Base-by-base conservation (phyloP, 768 basidiomycete species). In the Omphalotus guepiniiformis region DNA sequence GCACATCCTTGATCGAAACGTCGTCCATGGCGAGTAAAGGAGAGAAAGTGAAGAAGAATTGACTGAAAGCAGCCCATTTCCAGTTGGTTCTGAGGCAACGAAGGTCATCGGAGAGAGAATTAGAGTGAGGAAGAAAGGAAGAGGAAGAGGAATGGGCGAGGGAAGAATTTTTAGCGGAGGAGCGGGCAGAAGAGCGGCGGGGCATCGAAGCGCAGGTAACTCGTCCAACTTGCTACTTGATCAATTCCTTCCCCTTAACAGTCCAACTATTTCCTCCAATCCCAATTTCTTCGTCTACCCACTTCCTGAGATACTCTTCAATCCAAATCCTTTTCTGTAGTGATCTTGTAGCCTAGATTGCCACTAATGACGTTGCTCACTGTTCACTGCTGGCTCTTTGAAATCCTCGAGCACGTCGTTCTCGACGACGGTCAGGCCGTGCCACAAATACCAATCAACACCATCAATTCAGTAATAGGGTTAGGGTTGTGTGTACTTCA, bases 1-100 rank as follows among this genome's bases (percentile, higher is more conserved):
- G 63, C 75, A 53, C 61, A 89, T n/a, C 88, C 49, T 67, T 60
- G 32, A 89, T 67, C 35, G 87, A 73, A 52, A 93, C 78, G 58
- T 88, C 86, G 36, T 76, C 66, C 70, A 86, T 74, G 30, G 80
- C 72, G 54, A 94, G 78, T 48, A 93, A 73, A 41, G 77, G 76
- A 39, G 77, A 74, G 68, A 94, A 95, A 22, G 86, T 91, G 63
- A 77, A 85, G 68, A 90, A 85, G 75, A 95, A 94, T 63, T 94
- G 91, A 65, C 79, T 79, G 65, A 93, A 87, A 21, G 85, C 86
- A 4, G 93, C 93, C 91, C 91, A 95, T 73, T 88, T 84, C 90
- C 90, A 94, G 53, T 91, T 80, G 49, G 72, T 81, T 47, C 93
- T 76, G 42, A 96, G 82, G 23, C 69, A 59, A 37, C 61, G 51